Conservation (phyloP, 306 rosid species). For the Prunus kanzakura region DNA sequence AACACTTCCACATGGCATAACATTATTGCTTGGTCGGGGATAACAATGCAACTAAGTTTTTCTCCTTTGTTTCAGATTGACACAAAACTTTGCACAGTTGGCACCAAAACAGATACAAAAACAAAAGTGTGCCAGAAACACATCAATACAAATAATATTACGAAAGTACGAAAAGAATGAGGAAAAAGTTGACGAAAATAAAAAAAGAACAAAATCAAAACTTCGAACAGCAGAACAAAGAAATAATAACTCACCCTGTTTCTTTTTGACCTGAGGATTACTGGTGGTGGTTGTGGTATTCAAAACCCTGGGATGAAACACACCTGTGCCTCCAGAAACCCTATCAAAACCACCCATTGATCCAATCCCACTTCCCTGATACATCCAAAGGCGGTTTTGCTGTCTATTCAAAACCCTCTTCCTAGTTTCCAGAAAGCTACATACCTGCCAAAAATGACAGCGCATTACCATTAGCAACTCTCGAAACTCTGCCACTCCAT, state of each 20-base stretch:
- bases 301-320: conserved; percentile 32
- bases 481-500: neutral
- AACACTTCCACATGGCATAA: no score
- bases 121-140: no score
- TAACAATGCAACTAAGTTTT: no score
- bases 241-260: conserved; percentile 14
- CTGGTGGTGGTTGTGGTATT: neutral
- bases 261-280: neutral
- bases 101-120: no score
- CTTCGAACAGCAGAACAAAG: neutral
- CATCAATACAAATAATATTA: neutral
- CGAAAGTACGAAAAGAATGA: neutral
- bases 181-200: neutral
- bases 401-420: conserved; percentile 6
- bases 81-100: no score
- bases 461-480: neutral
- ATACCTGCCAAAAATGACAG: conserved; percentile 12
- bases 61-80: no score
- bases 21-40: no score
- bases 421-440: conserved; percentile 2
- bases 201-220: neutral
- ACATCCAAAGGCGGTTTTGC: conserved; percentile 3
- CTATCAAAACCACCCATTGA: conserved; percentile 1
- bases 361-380: conserved; percentile 13
- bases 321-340: conserved; percentile 33